Evolutionary conservation across 1,284 basidiomycete genomes (phyloP).

Genomic region (Erythrobasidium hasegawianum): DNA sequence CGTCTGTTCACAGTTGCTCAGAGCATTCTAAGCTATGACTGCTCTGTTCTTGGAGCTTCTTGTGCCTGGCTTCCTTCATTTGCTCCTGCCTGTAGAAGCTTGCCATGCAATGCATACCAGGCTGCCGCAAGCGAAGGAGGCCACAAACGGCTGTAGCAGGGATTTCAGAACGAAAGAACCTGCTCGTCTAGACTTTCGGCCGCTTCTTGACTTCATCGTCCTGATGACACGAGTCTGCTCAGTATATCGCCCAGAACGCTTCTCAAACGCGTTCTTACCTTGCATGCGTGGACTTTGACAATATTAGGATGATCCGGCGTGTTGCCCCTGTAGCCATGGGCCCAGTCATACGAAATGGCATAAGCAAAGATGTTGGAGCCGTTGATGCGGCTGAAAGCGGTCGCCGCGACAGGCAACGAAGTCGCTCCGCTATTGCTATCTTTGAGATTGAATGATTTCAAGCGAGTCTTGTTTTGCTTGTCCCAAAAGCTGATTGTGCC

Average conservation of each 20-base stretch:
- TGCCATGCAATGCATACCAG: no score
- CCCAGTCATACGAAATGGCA: slow-evolving; percentile 47
- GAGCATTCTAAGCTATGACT: no score
- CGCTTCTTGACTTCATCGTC: slow-evolving; percentile 1
- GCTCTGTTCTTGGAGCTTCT: no score
- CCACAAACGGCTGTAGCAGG: no score
- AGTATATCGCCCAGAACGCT: not conserved
- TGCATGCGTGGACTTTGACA: slow-evolving; percentile 85
- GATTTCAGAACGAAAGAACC: no score
- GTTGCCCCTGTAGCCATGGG: slow-evolving; percentile 79
- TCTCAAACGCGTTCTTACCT: slow-evolving; percentile 52
- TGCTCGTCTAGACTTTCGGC: not conserved
- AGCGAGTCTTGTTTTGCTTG: slow-evolving; percentile 78
- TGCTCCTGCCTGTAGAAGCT: no score
- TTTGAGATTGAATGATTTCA: slow-evolving; percentile 60
- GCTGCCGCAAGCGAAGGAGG: no score
- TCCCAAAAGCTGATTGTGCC: slow-evolving; percentile 85
- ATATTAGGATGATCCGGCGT: slow-evolving; percentile 74
- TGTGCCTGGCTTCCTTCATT: no score
- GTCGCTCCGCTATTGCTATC: slow-evolving; percentile 61
- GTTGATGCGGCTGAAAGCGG: slow-evolving; percentile 73
- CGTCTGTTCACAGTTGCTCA: no score
- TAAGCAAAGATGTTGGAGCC: slow-evolving; percentile 77
- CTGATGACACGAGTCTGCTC: not conserved
- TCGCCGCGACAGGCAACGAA: slow-evolving; percentile 64